Percentiles rank a stretch among this genome's conserved stretches.
Conservation (phyloP, 148 eudicot species). For the Amaranthus palmeri region DNA sequence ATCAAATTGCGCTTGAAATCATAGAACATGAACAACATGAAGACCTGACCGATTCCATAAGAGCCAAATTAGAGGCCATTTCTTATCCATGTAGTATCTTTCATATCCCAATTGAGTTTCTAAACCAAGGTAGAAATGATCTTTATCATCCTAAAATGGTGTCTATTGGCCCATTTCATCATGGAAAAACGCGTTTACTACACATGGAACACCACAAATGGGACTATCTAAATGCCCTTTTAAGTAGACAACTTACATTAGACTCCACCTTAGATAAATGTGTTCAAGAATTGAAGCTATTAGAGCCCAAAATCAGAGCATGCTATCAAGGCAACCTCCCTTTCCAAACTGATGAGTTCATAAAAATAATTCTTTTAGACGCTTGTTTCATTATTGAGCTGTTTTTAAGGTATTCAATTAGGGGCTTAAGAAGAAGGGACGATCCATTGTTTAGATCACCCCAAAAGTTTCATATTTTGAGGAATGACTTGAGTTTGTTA, state of each 20-base stretch:
- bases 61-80: constrained; percentile 30
- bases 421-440: constrained; percentile 45
- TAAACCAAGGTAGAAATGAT: constrained; percentile 10
- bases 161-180: constrained; percentile 63
- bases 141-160: constrained; percentile 42
- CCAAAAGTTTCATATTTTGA: constrained; percentile 26
- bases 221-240: constrained; percentile 43
- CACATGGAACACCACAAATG: constrained; percentile 48
- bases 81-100: constrained; percentile 28
- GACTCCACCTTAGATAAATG: constrained; percentile 31
- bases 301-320: constrained; percentile 45
- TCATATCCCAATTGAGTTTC: constrained; percentile 28
- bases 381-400: constrained; percentile 58
- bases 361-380: constrained; percentile 48
- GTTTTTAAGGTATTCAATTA: constrained; percentile 31
- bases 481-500: constrained; percentile 45
- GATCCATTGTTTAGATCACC: constrained; percentile 34
- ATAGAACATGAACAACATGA: constrained; percentile 18
- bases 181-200: constrained; percentile 15
- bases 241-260: constrained; percentile 26
- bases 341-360: constrained; percentile 33
- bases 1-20: constrained; percentile 32
- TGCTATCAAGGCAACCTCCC: constrained; percentile 34
- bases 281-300: constrained; percentile 29
- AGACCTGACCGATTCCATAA: constrained; percentile 26